A percentile compares a stretch with the other conserved stretches of the same genome.
Evolutionary conservation across 2,329 filamentous ascomycete genomes (phyloP).

Genomic region (Dichotomopilus funicola): DNA sequence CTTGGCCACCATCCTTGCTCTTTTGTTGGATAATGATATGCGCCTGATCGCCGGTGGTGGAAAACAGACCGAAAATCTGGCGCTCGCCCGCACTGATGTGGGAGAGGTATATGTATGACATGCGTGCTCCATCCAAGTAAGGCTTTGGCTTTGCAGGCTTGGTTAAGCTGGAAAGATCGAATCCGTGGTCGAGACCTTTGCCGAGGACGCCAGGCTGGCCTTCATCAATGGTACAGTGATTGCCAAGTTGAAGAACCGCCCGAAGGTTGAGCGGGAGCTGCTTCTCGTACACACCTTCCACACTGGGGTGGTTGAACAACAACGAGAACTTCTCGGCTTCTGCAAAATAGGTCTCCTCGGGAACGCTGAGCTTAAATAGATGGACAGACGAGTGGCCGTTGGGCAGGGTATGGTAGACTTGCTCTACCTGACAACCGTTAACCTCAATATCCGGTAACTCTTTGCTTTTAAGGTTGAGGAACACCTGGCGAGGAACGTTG

Average conservation of each 20-base stretch:
- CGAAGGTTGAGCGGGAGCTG: slow-evolving; percentile 81
- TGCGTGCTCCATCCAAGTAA: slow-evolving; percentile 67
- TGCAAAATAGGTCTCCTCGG: slow-evolving; percentile 79
- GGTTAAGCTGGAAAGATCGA: slow-evolving; percentile 73
- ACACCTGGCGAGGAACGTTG: slow-evolving; percentile 82
- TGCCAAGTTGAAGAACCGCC: slow-evolving; percentile 84
- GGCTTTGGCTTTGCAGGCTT: slow-evolving; percentile 55
- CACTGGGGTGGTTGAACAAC: slow-evolving; percentile 85
- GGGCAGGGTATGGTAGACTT: slow-evolving; percentile 85
- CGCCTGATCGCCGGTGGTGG: slow-evolving; percentile 70
- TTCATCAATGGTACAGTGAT: slow-evolving; percentile 88
- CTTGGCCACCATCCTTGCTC: slow-evolving; percentile 67
- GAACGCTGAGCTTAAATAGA: slow-evolving; percentile 87
- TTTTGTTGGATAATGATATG: slow-evolving; percentile 85
- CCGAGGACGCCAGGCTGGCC: slow-evolving; percentile 84
- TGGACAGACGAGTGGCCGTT: slow-evolving; percentile 93
- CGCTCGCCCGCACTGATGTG: slow-evolving; percentile 86
- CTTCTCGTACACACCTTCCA: slow-evolving; percentile 96
- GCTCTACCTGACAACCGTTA: slow-evolving; percentile 79
- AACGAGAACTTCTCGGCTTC: slow-evolving; percentile 76
- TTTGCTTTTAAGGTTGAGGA: slow-evolving; percentile 81
- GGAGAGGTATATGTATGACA: slow-evolving; percentile 87
- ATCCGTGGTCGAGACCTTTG: slow-evolving; percentile 86
- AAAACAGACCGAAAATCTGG: slow-evolving; percentile 91
- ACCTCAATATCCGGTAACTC: slow-evolving; percentile 86